Evolutionary conservation across 768 basidiomycete genomes (phyloP).

Genomic region (Leccinum fibrillosum): DNA sequence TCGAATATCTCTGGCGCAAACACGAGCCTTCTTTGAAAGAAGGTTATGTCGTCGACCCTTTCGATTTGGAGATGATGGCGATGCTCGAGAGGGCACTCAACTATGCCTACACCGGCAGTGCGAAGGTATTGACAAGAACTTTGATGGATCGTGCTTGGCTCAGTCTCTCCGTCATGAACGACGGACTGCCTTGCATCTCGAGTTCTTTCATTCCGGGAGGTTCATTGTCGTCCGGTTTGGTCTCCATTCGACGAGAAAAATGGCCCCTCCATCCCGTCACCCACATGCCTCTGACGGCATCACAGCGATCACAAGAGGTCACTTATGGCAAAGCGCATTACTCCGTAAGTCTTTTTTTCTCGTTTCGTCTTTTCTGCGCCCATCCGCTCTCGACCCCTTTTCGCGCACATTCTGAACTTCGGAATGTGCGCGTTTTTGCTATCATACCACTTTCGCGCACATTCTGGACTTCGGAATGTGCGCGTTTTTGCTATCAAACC

Average conservation of each 20-base stretch:
- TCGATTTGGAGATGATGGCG: neutral
- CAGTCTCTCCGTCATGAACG: neutral
- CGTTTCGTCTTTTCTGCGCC: neutral
- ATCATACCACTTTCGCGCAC: no score
- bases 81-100: neutral
- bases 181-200: slow-evolving; percentile 2
- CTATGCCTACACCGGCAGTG: slow-evolving; percentile 2
- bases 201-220: neutral
- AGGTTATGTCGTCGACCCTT: neutral
- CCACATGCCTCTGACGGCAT: neutral
- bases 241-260: neutral
- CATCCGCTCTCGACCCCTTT: no score
- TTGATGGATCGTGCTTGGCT: slow-evolving; percentile 7
- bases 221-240: no score
- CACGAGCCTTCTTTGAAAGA: neutral
- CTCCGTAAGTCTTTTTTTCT: neutral
- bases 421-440: no score
- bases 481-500: no score
- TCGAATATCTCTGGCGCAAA: neutral
- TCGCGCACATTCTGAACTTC: no score
- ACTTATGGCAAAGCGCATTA: neutral
- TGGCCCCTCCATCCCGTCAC: neutral
- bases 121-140: neutral
- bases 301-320: neutral
- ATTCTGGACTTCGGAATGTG: no score